Evolutionary conservation across 2,329 filamentous ascomycete species (phyloP).

Genomic region (Boeremia lycopersici): DNA sequence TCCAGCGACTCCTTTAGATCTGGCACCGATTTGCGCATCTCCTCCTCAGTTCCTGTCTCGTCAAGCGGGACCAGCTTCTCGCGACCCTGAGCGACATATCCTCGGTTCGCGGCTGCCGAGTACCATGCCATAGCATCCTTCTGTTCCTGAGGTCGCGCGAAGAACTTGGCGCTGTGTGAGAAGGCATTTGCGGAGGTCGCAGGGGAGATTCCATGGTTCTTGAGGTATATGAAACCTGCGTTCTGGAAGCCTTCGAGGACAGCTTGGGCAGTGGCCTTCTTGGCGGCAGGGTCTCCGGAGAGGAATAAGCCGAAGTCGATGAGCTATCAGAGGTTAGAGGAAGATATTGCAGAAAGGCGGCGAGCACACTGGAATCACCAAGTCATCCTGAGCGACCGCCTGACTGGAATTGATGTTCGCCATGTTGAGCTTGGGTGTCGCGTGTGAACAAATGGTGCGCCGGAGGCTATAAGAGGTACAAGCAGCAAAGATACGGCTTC

Average conservation of each 20-base stretch:
- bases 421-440: conserved; percentile 14
- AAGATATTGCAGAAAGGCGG: conserved; percentile 56
- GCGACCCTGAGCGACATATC: conserved; percentile 54
- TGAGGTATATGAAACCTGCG: conserved; percentile 88
- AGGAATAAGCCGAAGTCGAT: conserved; percentile 81
- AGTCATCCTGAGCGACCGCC: conserved; percentile 47
- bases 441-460: neutral
- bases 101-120: conserved; percentile 55
- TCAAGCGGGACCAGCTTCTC: conserved; percentile 49
- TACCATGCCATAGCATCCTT: conserved; percentile 51
- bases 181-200: conserved; percentile 68
- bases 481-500: neutral
- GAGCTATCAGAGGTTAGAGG: conserved; percentile 56
- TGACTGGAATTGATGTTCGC: conserved; percentile 36
- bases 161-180: conserved; percentile 49
- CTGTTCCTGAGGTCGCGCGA: conserved; percentile 44
- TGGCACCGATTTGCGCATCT: conserved; percentile 43
- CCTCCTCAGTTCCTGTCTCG: conserved; percentile 44
- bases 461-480: neutral
- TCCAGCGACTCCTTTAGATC: conserved; percentile 65
- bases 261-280: conserved; percentile 68
- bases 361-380: conserved; percentile 46
- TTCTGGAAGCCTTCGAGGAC: conserved; percentile 82
- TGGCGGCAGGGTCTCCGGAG: conserved; percentile 64
- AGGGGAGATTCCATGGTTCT: conserved; percentile 73